Evolutionary conservation across 2,329 filamentous ascomycete species (phyloP), one percentile per base, ranked within the genome.

Genomic region (Fusarium illudens): DNA sequence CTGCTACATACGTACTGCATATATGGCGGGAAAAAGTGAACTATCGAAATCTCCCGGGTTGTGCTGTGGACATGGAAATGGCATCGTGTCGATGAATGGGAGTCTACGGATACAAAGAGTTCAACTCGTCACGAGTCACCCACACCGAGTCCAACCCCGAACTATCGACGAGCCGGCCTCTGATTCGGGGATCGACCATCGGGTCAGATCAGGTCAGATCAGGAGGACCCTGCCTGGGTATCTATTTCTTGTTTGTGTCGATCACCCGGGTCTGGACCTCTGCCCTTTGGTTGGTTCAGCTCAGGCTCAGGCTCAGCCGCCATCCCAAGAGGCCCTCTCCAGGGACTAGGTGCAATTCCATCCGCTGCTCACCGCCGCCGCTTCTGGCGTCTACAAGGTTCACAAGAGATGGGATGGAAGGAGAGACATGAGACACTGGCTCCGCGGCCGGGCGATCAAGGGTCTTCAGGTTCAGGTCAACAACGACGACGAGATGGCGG

Each of bases 201-300:
- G 64, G 44, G 53, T 60, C 46, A 54, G 58, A 63, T 67, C 58
- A 56, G 65, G 37, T 67, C 58, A 68, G 61, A 50, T 61, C 58
- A 57, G 49, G 64, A 57, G 62, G 66, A 68, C 68, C 68, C 71
- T 72, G n/a, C n/a, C n/a, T n/a, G n/a, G n/a, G n/a, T n/a, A n/a
- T n/a, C n/a, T n/a, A 49, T 44, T 60, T 66, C 53, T 56, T 63
- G 46, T 64, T 62, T 53, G 44, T 37, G 71, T 72, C 64, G 66
- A 73, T 73, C 71, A 62, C 44, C 30, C 34, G 32, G 50, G 58
- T 54, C 61, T 67, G 36, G 48, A 30, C 56, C 57, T 55, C 22
- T 29, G 22, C 39, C 39, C 39, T 46, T 27, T 46, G 22, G 39
- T 58, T 54, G 56, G 58, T 57, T 60, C 60, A 65, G 55, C 62